Conservation (phyloP, 768 basidiomycete species). For the Sistotremastrum suecicum region DNA sequence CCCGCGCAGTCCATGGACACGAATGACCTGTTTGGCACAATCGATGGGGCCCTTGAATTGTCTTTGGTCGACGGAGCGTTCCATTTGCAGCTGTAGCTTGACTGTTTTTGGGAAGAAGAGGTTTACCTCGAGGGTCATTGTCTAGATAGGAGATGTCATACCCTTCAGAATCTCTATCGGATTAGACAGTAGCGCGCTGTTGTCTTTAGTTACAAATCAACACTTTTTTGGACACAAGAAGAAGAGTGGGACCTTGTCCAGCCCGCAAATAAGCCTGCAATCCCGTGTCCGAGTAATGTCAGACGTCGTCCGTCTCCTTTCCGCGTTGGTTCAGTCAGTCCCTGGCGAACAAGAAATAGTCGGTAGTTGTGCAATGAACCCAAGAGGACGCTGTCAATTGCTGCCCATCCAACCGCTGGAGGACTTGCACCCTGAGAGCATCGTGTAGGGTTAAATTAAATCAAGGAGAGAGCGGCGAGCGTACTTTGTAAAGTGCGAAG, state of each 20-base stretch:
- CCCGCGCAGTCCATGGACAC: conserved; percentile 45
- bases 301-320: conserved; percentile 33
- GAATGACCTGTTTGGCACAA: conserved; percentile 48
- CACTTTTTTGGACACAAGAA: conserved; percentile 3
- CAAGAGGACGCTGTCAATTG: conserved; percentile 55
- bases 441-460: background rate
- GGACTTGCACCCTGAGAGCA: conserved; percentile 39
- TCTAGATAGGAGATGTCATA: conserved; percentile 11
- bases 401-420: conserved; percentile 60
- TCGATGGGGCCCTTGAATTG: conserved; percentile 55
- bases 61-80: conserved; percentile 34
- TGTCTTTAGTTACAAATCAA: conserved; percentile 1
- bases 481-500: conserved; percentile 49
- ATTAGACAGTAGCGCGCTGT: conserved; percentile 54
- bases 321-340: conserved; percentile 37
- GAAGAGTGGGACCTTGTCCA: conserved; percentile 39
- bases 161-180: conserved; percentile 73
- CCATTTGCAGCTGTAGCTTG: conserved; percentile 53
- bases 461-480: background rate
- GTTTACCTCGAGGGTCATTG: background rate
- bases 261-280: conserved; percentile 56
- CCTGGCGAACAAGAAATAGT: conserved; percentile 36
- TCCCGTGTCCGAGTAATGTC: conserved; percentile 47
- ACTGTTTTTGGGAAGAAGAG: conserved; percentile 21
- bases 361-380: conserved; percentile 66